phyloP scores from a whole-genome alignment of 805 yeast genomes.

The Metschnikowia lochheadii region DNA sequence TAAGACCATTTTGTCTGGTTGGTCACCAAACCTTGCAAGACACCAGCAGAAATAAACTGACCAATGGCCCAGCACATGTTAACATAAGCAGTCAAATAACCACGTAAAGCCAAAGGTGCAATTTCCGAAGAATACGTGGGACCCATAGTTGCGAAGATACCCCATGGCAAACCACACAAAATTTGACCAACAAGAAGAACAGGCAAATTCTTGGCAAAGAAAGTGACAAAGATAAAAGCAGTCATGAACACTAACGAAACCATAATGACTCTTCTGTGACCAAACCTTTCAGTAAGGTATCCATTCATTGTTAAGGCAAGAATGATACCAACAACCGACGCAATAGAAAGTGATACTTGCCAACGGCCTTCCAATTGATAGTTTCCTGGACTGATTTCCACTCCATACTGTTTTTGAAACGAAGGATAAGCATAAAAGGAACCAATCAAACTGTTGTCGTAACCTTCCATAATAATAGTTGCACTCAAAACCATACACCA shows the following conservation, averaged over 20 bases:
- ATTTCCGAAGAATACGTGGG: slow-evolving; percentile 58
- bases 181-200: slow-evolving; percentile 42
- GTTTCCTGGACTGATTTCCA: background rate
- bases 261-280: slow-evolving; percentile 38
- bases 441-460: slow-evolving; percentile 11
- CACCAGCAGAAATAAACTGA: slow-evolving; percentile 52
- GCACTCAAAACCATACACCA: slow-evolving; percentile 10
- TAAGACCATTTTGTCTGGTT: slow-evolving; percentile 35
- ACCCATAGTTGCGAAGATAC: slow-evolving; percentile 49
- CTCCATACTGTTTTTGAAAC: slow-evolving; percentile 8
- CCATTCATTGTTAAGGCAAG: slow-evolving; percentile 44
- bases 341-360: slow-evolving; percentile 23
- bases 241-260: slow-evolving; percentile 23
- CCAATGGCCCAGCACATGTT: slow-evolving; percentile 56
- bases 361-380: slow-evolving; percentile 9
- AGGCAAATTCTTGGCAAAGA: slow-evolving; percentile 40
- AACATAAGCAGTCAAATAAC: slow-evolving; percentile 46
- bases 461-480: slow-evolving; percentile 13
- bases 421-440: slow-evolving; percentile 12
- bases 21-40: slow-evolving; percentile 35
- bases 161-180: slow-evolving; percentile 49
- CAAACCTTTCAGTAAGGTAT: slow-evolving; percentile 38
- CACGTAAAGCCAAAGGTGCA: slow-evolving; percentile 48
- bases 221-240: slow-evolving; percentile 44
- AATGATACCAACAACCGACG: slow-evolving; percentile 26